These are phyloP conservation scores for Emmonsiellopsis sp. DNA, from an alignment of 2,329 filamentous ascomycete genomes.

Conservation along the genomic window DNA sequence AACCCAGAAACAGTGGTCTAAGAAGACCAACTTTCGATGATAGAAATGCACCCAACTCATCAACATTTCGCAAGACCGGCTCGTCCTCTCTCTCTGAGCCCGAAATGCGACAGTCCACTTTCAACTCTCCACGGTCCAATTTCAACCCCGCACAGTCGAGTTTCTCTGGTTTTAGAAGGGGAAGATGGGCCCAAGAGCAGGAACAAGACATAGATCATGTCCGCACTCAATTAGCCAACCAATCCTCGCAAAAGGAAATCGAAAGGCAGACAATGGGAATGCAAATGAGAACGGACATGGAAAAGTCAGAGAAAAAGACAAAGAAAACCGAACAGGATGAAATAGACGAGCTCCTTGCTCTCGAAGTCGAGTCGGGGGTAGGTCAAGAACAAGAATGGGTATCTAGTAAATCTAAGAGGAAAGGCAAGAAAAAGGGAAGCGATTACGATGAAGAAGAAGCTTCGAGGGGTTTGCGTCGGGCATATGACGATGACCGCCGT, in stretches of 20 bases:
- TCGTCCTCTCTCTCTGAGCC: not conserved
- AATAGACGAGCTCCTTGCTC: not conserved
- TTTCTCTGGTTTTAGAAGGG: conserved; percentile 1
- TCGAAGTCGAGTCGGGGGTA: not conserved
- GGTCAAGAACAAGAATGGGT: too few species aligned
- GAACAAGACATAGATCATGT: not conserved
- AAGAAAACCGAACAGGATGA: not conserved
- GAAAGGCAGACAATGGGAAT: not conserved
- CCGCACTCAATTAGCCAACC: not conserved
- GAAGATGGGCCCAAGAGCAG: conserved; percentile 1
- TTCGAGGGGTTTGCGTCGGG: not conserved
- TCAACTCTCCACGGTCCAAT: too few species aligned
- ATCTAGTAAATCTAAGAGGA: not conserved
- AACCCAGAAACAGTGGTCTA: not conserved
- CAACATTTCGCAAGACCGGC: not conserved
- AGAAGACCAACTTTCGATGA: not conserved
- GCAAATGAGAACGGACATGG: not conserved
- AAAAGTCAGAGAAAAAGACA: not conserved
- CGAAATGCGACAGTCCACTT: not conserved
- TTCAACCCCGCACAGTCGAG: too few species aligned
- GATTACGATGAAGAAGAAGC: not conserved
- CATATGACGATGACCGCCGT: not conserved
- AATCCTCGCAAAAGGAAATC: not conserved
- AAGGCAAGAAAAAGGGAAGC: not conserved
- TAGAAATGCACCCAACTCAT: too few species aligned